A percentile compares a stretch with the other conserved stretches of the same genome.
phyloP scores from a whole-genome alignment of 2,329 filamentous ascomycete species.

The Trichoderma atroviride region DNA sequence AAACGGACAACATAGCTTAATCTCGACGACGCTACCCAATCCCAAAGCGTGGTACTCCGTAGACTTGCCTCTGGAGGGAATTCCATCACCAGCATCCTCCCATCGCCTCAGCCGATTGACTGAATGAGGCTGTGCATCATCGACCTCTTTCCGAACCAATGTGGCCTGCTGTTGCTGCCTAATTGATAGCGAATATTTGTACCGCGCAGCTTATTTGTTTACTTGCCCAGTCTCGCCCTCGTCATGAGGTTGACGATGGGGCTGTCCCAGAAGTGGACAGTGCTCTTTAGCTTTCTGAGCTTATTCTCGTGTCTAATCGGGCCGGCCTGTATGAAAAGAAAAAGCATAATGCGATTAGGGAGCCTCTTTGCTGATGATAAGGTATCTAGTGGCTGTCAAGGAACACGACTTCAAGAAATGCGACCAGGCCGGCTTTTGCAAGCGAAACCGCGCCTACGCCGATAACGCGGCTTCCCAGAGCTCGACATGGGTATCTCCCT shows the following conservation, averaged over 20 bases:
- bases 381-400: slow-evolving; percentile 73
- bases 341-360: background rate
- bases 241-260: slow-evolving; percentile 55
- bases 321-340: slow-evolving; percentile 61
- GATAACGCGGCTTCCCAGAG: slow-evolving; percentile 70
- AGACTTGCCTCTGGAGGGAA: slow-evolving; percentile 24
- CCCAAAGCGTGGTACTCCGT: background rate
- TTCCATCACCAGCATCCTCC: slow-evolving; percentile 12
- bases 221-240: slow-evolving; percentile 25
- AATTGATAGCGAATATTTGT: background rate
- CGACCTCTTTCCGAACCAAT: slow-evolving; percentile 7
- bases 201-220: slow-evolving; percentile 25
- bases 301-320: slow-evolving; percentile 63
- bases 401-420: slow-evolving; percentile 98
- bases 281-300: slow-evolving; percentile 61
- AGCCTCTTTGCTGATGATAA: slow-evolving; percentile 29
- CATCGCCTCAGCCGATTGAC: slow-evolving; percentile 5
- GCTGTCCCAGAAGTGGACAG: slow-evolving; percentile 65
- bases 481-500: slow-evolving; percentile 76
- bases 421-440: slow-evolving; percentile 94
- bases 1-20: slow-evolving; percentile 39
- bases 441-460: slow-evolving; percentile 87
- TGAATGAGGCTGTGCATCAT: slow-evolving; percentile 4
- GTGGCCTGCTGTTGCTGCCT: slow-evolving; percentile 15
- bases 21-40: slow-evolving; percentile 27